These are phyloP conservation scores for Casuarina equisetifolia DNA, from an alignment of 306 rosid species.

Conservation along the genomic window DNA sequence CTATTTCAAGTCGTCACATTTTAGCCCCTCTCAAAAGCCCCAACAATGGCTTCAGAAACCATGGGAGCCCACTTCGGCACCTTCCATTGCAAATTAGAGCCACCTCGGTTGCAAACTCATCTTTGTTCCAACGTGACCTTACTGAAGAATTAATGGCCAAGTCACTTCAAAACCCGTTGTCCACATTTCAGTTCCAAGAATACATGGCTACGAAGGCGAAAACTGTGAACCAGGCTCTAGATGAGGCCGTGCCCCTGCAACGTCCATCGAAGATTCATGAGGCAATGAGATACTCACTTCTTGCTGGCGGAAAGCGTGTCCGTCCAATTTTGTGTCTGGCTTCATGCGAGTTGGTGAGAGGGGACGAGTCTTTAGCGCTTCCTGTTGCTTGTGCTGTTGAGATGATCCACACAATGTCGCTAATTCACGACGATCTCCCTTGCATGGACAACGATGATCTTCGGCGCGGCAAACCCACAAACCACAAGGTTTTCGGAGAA, in stretches of 20 bases:
- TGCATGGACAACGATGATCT: slow-evolving; percentile 43
- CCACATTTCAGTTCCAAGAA: slow-evolving; percentile 18
- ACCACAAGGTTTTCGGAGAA: slow-evolving; percentile 39
- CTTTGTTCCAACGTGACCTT: slow-evolving; percentile 7
- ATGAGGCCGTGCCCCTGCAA: slow-evolving; percentile 39
- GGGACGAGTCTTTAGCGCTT: slow-evolving; percentile 27
- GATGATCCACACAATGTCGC: slow-evolving; percentile 35
- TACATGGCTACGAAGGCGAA: slow-evolving; percentile 32
- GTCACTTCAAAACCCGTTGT: neutral
- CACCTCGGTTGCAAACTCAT: slow-evolving; percentile 9
- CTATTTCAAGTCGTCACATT: neutral
- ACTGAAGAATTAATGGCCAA: neutral
- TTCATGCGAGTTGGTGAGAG: slow-evolving; percentile 42
- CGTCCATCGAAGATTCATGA: slow-evolving; percentile 28
- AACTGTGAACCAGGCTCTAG: slow-evolving; percentile 24
- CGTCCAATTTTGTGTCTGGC: slow-evolving; percentile 36
- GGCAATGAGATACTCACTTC: slow-evolving; percentile 40
- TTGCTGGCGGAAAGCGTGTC: slow-evolving; percentile 27
- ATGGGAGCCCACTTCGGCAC: neutral
- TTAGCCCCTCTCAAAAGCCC: neutral
- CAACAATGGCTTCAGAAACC: neutral
- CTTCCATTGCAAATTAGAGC: neutral
- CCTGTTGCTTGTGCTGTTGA: slow-evolving; percentile 41
- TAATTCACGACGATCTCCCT: slow-evolving; percentile 43
- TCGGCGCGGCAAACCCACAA: slow-evolving; percentile 27